Evolutionary conservation across 2,329 filamentous ascomycete species (phyloP).

Genomic region (Cladobotryum protrusum): DNA sequence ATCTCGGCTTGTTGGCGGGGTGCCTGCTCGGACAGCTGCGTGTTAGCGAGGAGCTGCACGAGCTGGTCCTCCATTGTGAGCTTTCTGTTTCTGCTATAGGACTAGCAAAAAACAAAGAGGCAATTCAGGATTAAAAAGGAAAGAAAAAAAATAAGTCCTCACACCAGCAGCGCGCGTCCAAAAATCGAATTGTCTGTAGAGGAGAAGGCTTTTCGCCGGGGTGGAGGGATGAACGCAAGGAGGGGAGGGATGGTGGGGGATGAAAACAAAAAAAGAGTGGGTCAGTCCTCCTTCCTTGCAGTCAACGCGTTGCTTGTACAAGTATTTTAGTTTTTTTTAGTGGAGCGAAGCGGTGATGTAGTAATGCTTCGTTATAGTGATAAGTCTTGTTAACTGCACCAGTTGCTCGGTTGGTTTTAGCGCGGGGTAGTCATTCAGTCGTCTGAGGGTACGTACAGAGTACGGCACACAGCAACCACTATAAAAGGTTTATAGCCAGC

Average conservation of each 20-base stretch:
- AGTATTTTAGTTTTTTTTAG: background rate
- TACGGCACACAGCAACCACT: no score
- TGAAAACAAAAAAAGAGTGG: conserved; percentile 11
- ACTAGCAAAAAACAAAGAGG: background rate
- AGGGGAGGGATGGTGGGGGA: conserved; percentile 9
- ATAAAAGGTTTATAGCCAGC: no score
- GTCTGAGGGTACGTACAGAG: no score
- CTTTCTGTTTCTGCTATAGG: background rate
- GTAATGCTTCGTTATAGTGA: no score
- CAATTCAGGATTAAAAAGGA: background rate
- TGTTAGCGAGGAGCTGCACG: conserved; percentile 79
- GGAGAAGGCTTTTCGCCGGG: conserved; percentile 4
- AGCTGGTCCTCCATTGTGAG: conserved; percentile 82
- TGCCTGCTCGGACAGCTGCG: conserved; percentile 68
- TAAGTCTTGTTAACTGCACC: no score
- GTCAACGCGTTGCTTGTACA: conserved; percentile 6
- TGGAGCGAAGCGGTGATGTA: no score
- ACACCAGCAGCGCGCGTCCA: no score
- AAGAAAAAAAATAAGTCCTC: background rate
- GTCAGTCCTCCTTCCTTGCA: background rate
- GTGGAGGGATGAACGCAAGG: background rate
- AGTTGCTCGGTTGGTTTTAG: no score
- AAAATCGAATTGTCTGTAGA: no score
- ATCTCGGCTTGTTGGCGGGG: conserved; percentile 82
- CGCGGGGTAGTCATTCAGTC: no score